A percentile compares a stretch with the other conserved stretches of the same genome.
Conservation (phyloP, 2,329 filamentous ascomycete species). For the Mycogone perniciosa region DNA sequence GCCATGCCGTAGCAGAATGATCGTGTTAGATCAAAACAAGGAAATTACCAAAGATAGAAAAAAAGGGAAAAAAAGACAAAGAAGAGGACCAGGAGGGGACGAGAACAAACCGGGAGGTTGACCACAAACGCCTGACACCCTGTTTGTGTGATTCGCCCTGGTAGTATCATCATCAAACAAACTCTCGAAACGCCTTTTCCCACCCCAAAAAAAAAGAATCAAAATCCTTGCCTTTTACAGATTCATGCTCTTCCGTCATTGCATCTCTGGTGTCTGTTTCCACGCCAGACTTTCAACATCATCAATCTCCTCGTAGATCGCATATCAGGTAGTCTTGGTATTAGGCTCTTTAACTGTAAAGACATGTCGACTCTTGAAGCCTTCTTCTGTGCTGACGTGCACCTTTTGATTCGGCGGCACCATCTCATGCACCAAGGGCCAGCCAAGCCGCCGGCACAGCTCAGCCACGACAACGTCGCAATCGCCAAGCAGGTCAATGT, state of each 20-base stretch:
- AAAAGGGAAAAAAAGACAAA: not conserved
- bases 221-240: no score
- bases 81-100: not conserved
- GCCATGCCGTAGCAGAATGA: not conserved
- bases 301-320: no score
- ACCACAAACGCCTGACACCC: no score
- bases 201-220: no score
- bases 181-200: no score
- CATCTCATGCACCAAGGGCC: constrained; percentile 79
- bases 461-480: constrained; percentile 88
- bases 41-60: not conserved
- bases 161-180: no score
- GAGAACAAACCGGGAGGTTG: not conserved
- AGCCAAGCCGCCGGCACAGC: constrained; percentile 73
- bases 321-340: not conserved
- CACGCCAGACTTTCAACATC: no score
- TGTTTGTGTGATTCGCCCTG: no score
- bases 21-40: not conserved
- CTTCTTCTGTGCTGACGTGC: constrained; percentile 39
- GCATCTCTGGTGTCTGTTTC: not conserved
- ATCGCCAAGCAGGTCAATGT: constrained; percentile 92
- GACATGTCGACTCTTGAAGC: constrained; percentile 31
- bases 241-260: not conserved
- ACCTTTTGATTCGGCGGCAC: constrained; percentile 61
- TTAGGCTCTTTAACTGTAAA: constrained; percentile 24